These are phyloP conservation scores for Ramichloridium luteum DNA, from an alignment of 2,329 filamentous ascomycete species.

Conservation along the genomic window DNA sequence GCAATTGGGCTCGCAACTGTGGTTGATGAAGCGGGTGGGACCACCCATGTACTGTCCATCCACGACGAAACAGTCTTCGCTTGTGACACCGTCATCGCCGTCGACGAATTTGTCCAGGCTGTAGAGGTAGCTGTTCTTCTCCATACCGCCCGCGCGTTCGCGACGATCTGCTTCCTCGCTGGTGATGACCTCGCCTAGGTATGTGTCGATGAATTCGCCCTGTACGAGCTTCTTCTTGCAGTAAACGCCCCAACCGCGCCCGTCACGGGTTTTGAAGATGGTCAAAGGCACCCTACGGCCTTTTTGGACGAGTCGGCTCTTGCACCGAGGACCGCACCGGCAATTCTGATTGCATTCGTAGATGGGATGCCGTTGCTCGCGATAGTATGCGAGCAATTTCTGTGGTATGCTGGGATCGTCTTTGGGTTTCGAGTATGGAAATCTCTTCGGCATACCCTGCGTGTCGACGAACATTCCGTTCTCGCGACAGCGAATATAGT, in stretches of 20 bases:
- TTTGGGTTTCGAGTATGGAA: conserved; percentile 46
- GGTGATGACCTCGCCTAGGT: conserved; percentile 51
- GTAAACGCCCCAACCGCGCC: conserved; percentile 66
- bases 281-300: conserved; percentile 59
- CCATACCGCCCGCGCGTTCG: conserved; percentile 44
- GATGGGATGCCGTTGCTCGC: conserved; percentile 40
- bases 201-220: conserved; percentile 71
- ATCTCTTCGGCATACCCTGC: conserved; percentile 35
- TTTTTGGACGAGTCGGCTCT: conserved; percentile 64
- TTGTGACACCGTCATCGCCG: conserved; percentile 35
- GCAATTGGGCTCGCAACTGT: conserved; percentile 68
- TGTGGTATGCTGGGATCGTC: conserved; percentile 11
- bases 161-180: conserved; percentile 50
- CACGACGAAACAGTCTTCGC: conserved; percentile 33
- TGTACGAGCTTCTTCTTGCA: conserved; percentile 51
- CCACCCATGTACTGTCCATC: conserved; percentile 66
- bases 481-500: conserved; percentile 14
- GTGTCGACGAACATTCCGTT: conserved; percentile 20
- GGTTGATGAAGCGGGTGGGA: conserved; percentile 71
- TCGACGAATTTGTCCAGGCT: conserved; percentile 65
- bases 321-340: conserved; percentile 50
- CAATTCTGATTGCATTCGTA: conserved; percentile 72
- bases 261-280: conserved; percentile 61
- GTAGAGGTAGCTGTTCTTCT: conserved; percentile 71
- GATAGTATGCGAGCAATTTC: conserved; percentile 29